Evolutionary conservation across 148 eudicot genomes (phyloP).

Genomic region (Dianthus caryophyllus): DNA sequence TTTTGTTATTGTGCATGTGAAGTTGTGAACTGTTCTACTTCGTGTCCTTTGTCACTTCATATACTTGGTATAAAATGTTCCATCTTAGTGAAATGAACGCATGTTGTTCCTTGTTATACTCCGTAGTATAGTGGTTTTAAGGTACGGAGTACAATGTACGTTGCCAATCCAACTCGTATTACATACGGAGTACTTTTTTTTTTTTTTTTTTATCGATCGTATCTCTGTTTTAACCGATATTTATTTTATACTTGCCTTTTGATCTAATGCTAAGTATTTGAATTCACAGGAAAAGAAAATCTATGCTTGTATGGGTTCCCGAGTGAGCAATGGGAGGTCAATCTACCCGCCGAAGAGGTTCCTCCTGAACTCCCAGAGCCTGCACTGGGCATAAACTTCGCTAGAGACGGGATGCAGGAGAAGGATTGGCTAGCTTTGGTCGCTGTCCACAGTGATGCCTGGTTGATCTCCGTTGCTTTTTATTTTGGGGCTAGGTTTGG

Average conservation of each 20-base stretch:
- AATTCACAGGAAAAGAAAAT: constrained; percentile 69
- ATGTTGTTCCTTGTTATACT: no score
- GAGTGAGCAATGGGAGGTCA: constrained; percentile 87
- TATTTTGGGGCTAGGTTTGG: constrained; percentile 91
- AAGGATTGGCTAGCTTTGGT: constrained; percentile 87
- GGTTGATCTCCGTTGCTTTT: constrained; percentile 85
- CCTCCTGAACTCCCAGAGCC: constrained; percentile 97
- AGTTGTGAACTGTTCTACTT: neutral
- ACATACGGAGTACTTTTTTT: no score
- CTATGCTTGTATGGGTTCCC: constrained; percentile 84
- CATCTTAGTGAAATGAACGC: neutral
- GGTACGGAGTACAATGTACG: no score
- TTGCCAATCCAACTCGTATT: no score
- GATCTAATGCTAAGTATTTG: neutral
- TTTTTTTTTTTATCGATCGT: neutral
- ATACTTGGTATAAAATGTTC: neutral
- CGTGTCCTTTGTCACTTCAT: neutral
- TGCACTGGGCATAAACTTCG: constrained; percentile 86
- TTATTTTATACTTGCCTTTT: neutral
- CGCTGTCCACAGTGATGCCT: constrained; percentile 86
- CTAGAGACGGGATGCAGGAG: constrained; percentile 85
- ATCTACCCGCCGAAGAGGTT: constrained; percentile 84
- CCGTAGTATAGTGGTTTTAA: no score
- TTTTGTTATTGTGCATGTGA: neutral
- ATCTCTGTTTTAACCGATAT: neutral